Evolutionary conservation across 2,329 filamentous ascomycete genomes (phyloP), one percentile per base, ranked within the genome.

Genomic region (Diaporthe ilicicola): DNA sequence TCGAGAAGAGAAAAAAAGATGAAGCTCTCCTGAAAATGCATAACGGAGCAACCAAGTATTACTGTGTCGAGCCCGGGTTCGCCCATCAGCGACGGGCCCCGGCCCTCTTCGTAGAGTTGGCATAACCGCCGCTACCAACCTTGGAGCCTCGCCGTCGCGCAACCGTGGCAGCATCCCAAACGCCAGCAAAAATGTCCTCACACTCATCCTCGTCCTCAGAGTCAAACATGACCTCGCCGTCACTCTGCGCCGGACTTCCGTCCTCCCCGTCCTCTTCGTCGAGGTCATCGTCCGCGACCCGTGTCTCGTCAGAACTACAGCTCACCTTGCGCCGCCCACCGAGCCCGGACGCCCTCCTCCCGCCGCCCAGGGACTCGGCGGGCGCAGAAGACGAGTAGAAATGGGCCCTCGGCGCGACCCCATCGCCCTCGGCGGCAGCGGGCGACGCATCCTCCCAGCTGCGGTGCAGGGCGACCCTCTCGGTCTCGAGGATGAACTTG

Each of bases 181-280:
- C 83, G 1, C 90, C 90, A 0, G 85, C 81, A 78, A 92, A 92
- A 42, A 92, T 81, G 53, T 91, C 90, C 69, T 92, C 90, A 66
- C 90, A 91, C 76, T 92, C 90, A 48, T 91, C 89, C 71, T 91
- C 89, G 73, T 92, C 88, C 10, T 88, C 87, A 27, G 88, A 90
- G 80, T 92, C 88, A 74, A 91, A 91, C 50, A 84, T 82, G 19
- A 90, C 76, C 32, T 82, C 79, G 4, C 80, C 80, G 15, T 72
- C 74, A 39, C 55, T 71, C 62, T 72, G 73, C 4, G 53, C 72
- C 27, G 29, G 44, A 46, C 48, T 70, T 3, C 54, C 59, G 50
- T 74, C 68, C 22, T 76, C 75, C 17, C 75, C 74, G 15, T 70
- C 68, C 10, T 67, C 50, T 29, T 68, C 73, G 3, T 70, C 70